A percentile compares a stretch with the other conserved stretches of the same genome.
Conservation (phyloP, 257 asterid genomes). For the Ehretia macrophylla region DNA sequence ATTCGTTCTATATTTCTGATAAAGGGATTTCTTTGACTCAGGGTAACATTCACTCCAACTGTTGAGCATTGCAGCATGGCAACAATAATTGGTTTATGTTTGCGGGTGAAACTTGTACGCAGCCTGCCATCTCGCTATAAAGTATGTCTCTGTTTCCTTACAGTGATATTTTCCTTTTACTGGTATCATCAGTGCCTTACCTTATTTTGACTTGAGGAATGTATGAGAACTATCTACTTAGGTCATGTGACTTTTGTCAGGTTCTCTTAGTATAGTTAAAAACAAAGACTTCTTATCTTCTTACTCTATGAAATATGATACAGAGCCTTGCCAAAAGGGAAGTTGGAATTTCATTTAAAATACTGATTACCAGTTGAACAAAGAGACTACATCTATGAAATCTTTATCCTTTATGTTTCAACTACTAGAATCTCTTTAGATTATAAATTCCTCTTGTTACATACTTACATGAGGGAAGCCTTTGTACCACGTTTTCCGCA, state of each 20-base stretch:
- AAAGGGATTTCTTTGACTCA: slow-evolving; percentile 16
- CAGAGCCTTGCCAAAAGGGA: too few species aligned
- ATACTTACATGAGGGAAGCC: too few species aligned
- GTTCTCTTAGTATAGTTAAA: too few species aligned
- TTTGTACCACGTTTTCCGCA: too few species aligned
- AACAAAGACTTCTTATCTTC: neutral
- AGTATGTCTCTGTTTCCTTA: slow-evolving; percentile 29
- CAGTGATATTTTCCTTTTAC: neutral
- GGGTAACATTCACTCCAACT: slow-evolving; percentile 95
- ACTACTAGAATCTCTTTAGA: too few species aligned
- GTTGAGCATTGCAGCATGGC: slow-evolving; percentile 98
- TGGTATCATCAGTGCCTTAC: neutral
- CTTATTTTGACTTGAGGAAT: neutral
- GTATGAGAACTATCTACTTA: neutral
- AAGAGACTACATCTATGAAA: too few species aligned
- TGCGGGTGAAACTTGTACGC: slow-evolving; percentile 94
- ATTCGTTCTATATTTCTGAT: slow-evolving; percentile 12
- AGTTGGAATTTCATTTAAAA: too few species aligned
- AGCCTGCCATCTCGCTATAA: slow-evolving; percentile 79
- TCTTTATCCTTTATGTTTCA: too few species aligned
- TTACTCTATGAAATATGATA: neutral
- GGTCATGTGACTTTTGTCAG: too few species aligned
- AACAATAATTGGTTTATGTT: slow-evolving; percentile 81
- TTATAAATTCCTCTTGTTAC: too few species aligned
- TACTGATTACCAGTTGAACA: too few species aligned